Conservation (phyloP, 768 basidiomycete species). For the Lactarius hatsudake region DNA sequence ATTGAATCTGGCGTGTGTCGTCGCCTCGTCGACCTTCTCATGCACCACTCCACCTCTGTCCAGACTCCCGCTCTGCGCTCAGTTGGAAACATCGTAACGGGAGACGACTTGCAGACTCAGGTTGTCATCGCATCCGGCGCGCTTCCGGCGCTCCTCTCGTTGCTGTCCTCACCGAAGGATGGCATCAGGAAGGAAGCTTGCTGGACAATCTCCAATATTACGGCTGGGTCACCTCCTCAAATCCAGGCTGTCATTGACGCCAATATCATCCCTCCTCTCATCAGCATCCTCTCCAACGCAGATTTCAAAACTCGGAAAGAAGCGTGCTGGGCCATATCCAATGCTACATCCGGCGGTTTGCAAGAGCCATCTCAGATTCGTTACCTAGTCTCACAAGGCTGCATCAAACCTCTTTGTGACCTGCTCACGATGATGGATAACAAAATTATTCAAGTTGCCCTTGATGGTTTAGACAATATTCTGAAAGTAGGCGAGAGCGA, state of each 20-base stretch:
- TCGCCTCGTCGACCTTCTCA: slow-evolving; percentile 93
- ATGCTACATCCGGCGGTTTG: slow-evolving; percentile 96
- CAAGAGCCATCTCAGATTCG: slow-evolving; percentile 97
- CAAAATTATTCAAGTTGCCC: slow-evolving; percentile 98
- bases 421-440: slow-evolving; percentile 98
- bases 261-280: slow-evolving; percentile 95
- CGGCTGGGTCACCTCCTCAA: slow-evolving; percentile 94
- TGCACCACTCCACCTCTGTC: slow-evolving; percentile 92
- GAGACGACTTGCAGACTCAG: slow-evolving; percentile 98
- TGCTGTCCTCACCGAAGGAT: slow-evolving; percentile 95
- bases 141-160: slow-evolving; percentile 87
- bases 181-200: slow-evolving; percentile 99
- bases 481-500: slow-evolving; percentile 97
- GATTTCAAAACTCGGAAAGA: slow-evolving; percentile 99
- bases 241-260: slow-evolving; percentile 98
- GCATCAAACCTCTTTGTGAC: slow-evolving; percentile 98
- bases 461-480: slow-evolving; percentile 98
- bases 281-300: slow-evolving; percentile 95
- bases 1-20: slow-evolving; percentile 98
- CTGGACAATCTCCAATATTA: slow-evolving; percentile 99
- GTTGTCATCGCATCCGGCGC: slow-evolving; percentile 98
- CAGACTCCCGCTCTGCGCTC: slow-evolving; percentile 98
- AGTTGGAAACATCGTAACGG: slow-evolving; percentile 98
- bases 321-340: slow-evolving; percentile 99
- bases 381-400: slow-evolving; percentile 95